A percentile compares a stretch with the other conserved stretches of the same genome.
Evolutionary conservation across 1,284 basidiomycete species (phyloP).

Genomic region (Fomitopsis schrenkii): DNA sequence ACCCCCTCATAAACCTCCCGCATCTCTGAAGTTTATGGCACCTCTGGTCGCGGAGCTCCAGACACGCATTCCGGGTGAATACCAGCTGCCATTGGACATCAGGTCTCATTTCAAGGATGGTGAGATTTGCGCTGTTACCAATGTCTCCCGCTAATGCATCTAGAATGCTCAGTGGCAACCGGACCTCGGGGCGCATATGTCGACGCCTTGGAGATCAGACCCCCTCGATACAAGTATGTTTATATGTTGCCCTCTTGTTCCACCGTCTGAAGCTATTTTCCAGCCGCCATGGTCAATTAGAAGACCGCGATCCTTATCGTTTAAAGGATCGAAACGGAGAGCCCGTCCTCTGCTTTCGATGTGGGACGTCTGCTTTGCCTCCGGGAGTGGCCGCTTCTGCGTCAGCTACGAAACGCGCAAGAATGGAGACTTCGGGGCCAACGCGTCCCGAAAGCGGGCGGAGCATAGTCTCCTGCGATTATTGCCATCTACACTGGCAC

Average conservation of each 20-base stretch:
- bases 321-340: constrained; percentile 83
- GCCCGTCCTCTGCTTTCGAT: constrained; percentile 85
- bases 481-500: constrained; percentile 95
- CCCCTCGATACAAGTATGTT: constrained; percentile 74
- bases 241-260: not conserved
- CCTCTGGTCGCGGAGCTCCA: constrained; percentile 68
- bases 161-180: constrained; percentile 54
- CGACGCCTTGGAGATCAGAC: constrained; percentile 73
- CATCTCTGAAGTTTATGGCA: constrained; percentile 50
- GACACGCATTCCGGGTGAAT: constrained; percentile 72
- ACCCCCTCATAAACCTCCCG: constrained; percentile 58
- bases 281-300: constrained; percentile 85
- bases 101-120: constrained; percentile 85
- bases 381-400: constrained; percentile 41
- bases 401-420: constrained; percentile 51
- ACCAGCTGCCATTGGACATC: constrained; percentile 87
- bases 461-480: constrained; percentile 90
- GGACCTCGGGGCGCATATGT: constrained; percentile 75
- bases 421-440: constrained; percentile 33
- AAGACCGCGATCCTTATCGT: constrained; percentile 88
- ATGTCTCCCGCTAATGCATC: constrained; percentile 12
- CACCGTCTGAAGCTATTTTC: constrained; percentile 8
- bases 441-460: constrained; percentile 49
- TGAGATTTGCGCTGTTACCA: constrained; percentile 31
- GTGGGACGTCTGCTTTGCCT: constrained; percentile 76